Evolutionary conservation across 495 filamentous ascomycete species (phyloP), one percentile per base, ranked within the genome.

Genomic region (Hyaloscypha bicolor): DNA sequence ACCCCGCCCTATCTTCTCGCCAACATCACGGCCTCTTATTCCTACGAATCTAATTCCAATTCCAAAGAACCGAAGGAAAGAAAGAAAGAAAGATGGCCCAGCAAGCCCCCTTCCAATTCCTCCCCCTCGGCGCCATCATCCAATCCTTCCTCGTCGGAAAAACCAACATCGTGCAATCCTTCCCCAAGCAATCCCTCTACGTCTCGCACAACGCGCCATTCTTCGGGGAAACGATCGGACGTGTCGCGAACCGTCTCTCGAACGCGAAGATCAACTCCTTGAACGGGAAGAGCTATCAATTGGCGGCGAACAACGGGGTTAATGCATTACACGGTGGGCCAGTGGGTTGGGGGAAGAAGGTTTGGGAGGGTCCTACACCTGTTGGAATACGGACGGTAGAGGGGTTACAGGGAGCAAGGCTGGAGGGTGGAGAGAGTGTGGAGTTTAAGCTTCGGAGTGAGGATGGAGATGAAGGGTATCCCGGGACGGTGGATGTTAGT

Each of bases 221-320:
- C 81, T 97, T 96, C 72, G 94, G 94, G 68, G 94, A 93, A 75
- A 97, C 92, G 45, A 97, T 99, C 73, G 94, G 94, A 25, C 91
- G 94, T 35, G 86, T 95, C 11, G 93, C 93, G 56, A 99, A 99
- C 78, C 90, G 94, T 30, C 86, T 97, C 76, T 86, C 86, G 60
- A 78, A 85, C 72, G 94, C 89, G 2, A 81, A 87, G 63, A 86
- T 97, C 71, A 73, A 86, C 62, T 80, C 82, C 22, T 77, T 97
- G 56, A 97, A 97, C 76, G 88, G 88, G 29, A 83, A 86, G 64
- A 75, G 80, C 4, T 93, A 95, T 73, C 66, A 80, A 16, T 82
- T 98, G 32, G 81, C 83, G 3, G 81, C 82, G 45, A 98, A 97
- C 75, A 87, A 97, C 71, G 88, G 86, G 0, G 82, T 83, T 6